Evolutionary conservation across 352 stramenopile genomes (phyloP).

Genomic region (Phytopythium delawarense): DNA sequence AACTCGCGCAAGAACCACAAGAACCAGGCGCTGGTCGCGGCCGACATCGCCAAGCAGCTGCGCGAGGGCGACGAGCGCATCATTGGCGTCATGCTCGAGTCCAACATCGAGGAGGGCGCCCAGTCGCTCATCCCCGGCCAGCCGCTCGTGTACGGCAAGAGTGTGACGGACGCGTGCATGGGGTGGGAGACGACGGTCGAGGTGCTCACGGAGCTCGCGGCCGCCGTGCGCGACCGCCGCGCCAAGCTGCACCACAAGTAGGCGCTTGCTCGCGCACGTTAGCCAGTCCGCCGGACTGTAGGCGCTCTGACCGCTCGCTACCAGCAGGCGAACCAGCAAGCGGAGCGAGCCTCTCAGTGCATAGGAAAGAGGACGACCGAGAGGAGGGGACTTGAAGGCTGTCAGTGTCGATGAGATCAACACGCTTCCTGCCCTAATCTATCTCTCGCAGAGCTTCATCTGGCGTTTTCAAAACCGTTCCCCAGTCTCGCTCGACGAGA

Average conservation of each 20-base stretch:
- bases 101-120: slow-evolving; percentile 80
- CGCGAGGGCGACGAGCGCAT: slow-evolving; percentile 71
- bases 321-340: background rate
- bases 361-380: background rate
- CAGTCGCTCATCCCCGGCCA: slow-evolving; percentile 72
- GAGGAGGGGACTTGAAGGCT: no score
- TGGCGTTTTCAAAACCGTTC: slow-evolving; percentile 54
- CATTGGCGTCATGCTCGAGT: slow-evolving; percentile 88
- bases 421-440: background rate
- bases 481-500: slow-evolving; percentile 42
- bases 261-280: background rate
- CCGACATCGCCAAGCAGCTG: slow-evolving; percentile 69
- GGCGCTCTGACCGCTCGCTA: background rate
- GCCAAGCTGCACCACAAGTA: slow-evolving; percentile 44
- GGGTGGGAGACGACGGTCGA: slow-evolving; percentile 75
- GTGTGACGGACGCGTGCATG: slow-evolving; percentile 89
- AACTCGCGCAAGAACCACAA: slow-evolving; percentile 89
- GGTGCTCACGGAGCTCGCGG: slow-evolving; percentile 71
- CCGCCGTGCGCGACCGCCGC: slow-evolving; percentile 70
- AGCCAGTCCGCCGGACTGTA: background rate
- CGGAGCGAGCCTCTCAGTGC: background rate
- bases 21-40: slow-evolving; percentile 78
- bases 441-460: background rate
- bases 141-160: slow-evolving; percentile 86
- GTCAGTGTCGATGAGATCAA: background rate